A percentile compares a stretch with the other conserved stretches of the same genome.
Conservation (phyloP, 192 early-diverging fungal species). For the Glomus cerebriforme region DNA sequence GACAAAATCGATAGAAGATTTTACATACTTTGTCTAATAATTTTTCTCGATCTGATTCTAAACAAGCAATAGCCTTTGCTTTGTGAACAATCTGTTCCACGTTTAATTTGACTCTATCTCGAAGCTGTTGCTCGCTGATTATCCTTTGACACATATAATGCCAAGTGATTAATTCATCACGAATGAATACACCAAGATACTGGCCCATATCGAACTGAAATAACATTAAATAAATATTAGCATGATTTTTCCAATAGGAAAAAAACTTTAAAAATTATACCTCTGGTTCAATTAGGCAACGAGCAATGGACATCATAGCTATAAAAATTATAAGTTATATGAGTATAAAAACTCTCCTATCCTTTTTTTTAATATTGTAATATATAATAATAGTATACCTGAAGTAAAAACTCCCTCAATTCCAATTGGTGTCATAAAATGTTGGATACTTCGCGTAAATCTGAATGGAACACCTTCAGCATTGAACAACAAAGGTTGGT, state of each 20-base stretch:
- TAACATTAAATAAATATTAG: conserved; percentile 5
- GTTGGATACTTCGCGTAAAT: conserved; percentile 95
- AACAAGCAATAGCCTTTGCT: conserved; percentile 70
- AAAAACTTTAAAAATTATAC: conserved; percentile 31
- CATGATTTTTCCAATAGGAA: neutral
- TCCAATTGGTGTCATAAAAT: conserved; percentile 91
- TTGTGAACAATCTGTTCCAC: conserved; percentile 72
- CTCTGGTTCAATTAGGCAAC: conserved; percentile 80
- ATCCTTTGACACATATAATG: conserved; percentile 63
- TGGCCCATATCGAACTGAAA: conserved; percentile 86
- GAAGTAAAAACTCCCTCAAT: conserved; percentile 89
- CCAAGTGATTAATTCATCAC: conserved; percentile 90
- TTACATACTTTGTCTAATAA: conserved; percentile 49
- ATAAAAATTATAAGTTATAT: conserved; percentile 29
- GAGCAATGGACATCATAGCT: conserved; percentile 81
- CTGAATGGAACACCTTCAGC: conserved; percentile 95
- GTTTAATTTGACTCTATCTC: conserved; percentile 70
- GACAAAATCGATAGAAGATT: neutral
- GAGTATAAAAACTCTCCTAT: neutral
- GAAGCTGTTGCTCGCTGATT: conserved; percentile 61
- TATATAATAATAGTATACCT: neutral
- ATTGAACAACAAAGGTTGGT: conserved; percentile 56
- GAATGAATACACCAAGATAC: conserved; percentile 90
- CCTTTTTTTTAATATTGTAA: too few species aligned
- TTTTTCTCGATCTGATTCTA: conserved; percentile 69